Conservation (phyloP, 176 grass and related monocot species). For the Carex myosuroides region DNA sequence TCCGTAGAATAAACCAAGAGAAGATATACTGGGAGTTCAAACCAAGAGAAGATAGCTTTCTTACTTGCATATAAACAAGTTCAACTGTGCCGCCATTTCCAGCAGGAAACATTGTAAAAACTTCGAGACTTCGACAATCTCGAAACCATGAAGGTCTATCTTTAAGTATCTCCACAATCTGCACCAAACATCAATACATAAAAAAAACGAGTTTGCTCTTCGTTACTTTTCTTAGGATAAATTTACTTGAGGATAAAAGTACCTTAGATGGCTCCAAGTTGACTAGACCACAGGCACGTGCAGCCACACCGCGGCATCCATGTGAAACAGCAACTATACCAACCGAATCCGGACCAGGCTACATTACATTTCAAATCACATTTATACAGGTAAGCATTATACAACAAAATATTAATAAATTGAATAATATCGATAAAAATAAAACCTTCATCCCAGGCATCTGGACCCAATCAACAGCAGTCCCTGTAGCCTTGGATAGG, state of each 20-base stretch:
- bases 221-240: neutral
- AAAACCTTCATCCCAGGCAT: constrained; percentile 99
- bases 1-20: neutral
- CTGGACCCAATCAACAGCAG: constrained; percentile 99
- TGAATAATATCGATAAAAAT: neutral
- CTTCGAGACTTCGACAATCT: constrained; percentile 93
- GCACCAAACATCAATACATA: constrained; percentile 25
- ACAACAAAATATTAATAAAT: neutral
- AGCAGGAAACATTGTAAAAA: constrained; percentile 77
- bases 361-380: constrained; percentile 9
- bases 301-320: constrained; percentile 81
- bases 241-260: neutral
- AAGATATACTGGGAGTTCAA: neutral
- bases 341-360: constrained; percentile 99
- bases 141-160: constrained; percentile 83
- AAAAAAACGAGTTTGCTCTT: neutral
- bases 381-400: neutral
- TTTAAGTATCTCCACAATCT: constrained; percentile 93
- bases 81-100: constrained; percentile 93
- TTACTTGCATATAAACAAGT: constrained; percentile 93
- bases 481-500: constrained; percentile 99
- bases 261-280: constrained; percentile 95
- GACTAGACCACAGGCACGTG: constrained; percentile 97
- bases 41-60: neutral
- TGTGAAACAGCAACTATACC: constrained; percentile 97